A percentile compares a stretch with the other conserved stretches of the same genome.
Conservation (phyloP, 2,329 filamentous ascomycete genomes). For the Aspergillus persii region DNA sequence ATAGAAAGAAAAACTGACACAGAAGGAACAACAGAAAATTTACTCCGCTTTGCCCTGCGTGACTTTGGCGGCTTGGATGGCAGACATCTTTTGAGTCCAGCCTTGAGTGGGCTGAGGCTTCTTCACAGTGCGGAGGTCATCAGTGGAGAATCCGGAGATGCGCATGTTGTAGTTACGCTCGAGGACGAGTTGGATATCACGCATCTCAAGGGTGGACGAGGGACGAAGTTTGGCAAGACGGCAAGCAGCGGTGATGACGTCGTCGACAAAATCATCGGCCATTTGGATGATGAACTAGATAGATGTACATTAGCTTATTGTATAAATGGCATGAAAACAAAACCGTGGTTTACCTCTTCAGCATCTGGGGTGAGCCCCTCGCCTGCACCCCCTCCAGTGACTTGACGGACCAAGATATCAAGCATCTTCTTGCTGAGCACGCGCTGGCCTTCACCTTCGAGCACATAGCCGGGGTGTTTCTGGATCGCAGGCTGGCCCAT, state of each 20-base stretch:
- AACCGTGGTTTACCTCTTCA: constrained; percentile 70
- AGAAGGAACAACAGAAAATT: background rate
- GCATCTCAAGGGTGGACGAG: constrained; percentile 84
- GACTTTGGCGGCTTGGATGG: constrained; percentile 88
- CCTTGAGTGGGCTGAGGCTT: constrained; percentile 84
- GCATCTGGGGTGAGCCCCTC: constrained; percentile 86
- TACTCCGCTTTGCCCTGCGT: constrained; percentile 45
- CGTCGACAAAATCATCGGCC: constrained; percentile 93
- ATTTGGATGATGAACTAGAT: constrained; percentile 77
- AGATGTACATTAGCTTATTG: constrained; percentile 10
- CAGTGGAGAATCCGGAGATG: constrained; percentile 89
- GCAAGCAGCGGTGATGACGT: constrained; percentile 81
- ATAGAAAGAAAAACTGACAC: background rate
- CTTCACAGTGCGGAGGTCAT: constrained; percentile 89
- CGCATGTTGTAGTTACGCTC: constrained; percentile 87
- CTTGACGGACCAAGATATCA: constrained; percentile 89
- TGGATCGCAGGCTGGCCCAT: constrained; percentile 83
- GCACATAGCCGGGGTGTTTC: constrained; percentile 77
- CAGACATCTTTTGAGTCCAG: constrained; percentile 97
- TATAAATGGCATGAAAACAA: constrained; percentile 2
- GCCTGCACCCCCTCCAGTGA: constrained; percentile 75
- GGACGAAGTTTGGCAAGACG: constrained; percentile 90
- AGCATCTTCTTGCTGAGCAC: constrained; percentile 98
- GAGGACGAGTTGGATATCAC: constrained; percentile 77
- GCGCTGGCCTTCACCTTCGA: constrained; percentile 88